Evolutionary conservation across 495 filamentous ascomycete genomes (phyloP).

Genomic region (Penicillium pancosmium): DNA sequence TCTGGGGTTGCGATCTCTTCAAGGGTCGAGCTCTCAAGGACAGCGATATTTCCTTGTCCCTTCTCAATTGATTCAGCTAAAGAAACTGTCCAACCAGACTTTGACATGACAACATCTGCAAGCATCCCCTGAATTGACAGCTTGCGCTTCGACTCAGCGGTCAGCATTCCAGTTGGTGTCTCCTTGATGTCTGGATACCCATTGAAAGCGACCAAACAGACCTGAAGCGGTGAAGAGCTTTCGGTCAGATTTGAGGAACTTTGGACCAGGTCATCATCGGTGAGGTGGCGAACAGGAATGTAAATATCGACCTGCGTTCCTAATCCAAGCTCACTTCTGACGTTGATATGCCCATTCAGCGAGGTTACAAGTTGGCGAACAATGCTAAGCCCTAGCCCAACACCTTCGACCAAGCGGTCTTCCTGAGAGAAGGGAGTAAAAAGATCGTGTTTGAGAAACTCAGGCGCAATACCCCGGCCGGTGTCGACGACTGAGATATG

Average conservation of each 20-base stretch:
- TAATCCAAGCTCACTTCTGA: conserved; percentile 56
- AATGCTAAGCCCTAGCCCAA: conserved; percentile 71
- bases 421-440: conserved; percentile 76
- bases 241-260: conserved; percentile 18
- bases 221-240: conserved; percentile 8
- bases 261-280: conserved; percentile 70
- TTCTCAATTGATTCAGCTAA: conserved; percentile 32
- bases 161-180: conserved; percentile 28
- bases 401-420: conserved; percentile 63
- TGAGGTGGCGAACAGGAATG: conserved; percentile 48
- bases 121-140: conserved; percentile 36
- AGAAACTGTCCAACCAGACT: conserved; percentile 33
- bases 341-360: conserved; percentile 61
- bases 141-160: conserved; percentile 36
- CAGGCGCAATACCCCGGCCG: conserved; percentile 66
- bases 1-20: conserved; percentile 12
- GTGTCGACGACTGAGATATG: conserved; percentile 64
- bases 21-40: conserved; percentile 34
- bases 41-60: conserved; percentile 31
- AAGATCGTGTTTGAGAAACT: conserved; percentile 65
- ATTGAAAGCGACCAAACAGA: conserved; percentile 37
- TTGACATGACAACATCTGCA: conserved; percentile 32
- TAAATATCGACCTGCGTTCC: conserved; percentile 63
- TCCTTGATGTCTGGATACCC: conserved; percentile 32
- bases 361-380: conserved; percentile 64